A percentile compares a stretch with the other conserved stretches of the same genome.
phyloP scores from a whole-genome alignment of 2,329 filamentous ascomycete genomes.

The Zymoseptoria passerinii region DNA sequence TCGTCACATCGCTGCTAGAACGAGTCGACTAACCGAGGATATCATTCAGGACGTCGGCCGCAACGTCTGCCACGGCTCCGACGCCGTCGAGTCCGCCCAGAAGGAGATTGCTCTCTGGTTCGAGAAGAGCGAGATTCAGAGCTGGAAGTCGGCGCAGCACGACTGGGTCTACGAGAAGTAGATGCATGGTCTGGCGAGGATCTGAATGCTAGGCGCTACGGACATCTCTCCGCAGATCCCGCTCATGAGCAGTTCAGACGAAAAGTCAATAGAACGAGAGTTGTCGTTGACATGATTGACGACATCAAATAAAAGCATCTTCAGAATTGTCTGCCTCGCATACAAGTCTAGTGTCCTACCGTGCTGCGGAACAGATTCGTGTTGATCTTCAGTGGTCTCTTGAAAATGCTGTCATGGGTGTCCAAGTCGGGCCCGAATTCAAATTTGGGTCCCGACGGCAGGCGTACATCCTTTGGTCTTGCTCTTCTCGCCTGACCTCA shows the following conservation, averaged over 20 bases:
- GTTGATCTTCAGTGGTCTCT: neutral
- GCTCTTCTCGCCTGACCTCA: neutral
- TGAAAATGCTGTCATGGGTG: neutral
- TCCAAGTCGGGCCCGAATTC: neutral
- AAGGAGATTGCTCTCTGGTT: slow-evolving; percentile 99
- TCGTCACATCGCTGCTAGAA: neutral
- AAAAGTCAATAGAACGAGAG: neutral
- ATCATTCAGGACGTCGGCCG: slow-evolving; percentile 64
- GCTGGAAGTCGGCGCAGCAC: slow-evolving; percentile 75
- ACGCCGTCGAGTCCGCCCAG: slow-evolving; percentile 96
- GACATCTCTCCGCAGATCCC: neutral
- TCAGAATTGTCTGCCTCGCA: neutral
- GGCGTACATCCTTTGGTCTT: neutral
- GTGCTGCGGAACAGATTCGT: neutral
- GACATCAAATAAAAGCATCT: neutral
- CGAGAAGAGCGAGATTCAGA: slow-evolving; percentile 74
- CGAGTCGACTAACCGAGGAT: slow-evolving; percentile 15
- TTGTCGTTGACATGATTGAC: neutral
- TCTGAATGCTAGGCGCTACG: neutral
- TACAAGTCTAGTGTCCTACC: neutral
- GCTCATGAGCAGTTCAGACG: neutral
- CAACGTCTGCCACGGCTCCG: slow-evolving; percentile 99
- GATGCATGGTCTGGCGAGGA: slow-evolving; percentile 11
- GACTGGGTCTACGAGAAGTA: slow-evolving; percentile 97
- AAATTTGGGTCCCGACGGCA: neutral